phyloP scores from a whole-genome alignment of 176 grass and related monocot species.

The Eleusine coracana region DNA sequence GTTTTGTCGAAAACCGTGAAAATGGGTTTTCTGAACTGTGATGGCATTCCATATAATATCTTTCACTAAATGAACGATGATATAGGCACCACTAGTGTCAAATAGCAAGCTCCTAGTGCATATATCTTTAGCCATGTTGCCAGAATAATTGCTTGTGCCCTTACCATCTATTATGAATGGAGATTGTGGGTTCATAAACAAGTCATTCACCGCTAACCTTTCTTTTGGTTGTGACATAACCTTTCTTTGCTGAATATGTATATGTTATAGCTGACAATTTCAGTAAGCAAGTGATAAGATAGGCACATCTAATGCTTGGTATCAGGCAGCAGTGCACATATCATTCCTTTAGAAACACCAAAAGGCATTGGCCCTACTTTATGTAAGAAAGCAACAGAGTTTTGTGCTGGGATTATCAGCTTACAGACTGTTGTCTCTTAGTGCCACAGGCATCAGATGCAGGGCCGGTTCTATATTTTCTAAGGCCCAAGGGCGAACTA shows the following conservation, averaged over 20 bases:
- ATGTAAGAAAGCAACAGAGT: too few species aligned
- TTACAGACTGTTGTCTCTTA: too few species aligned
- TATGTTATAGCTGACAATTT: background rate
- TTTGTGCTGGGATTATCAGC: too few species aligned
- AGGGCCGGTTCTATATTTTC: too few species aligned
- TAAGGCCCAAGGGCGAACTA: too few species aligned
- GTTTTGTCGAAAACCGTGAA: too few species aligned
- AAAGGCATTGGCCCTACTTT: too few species aligned
- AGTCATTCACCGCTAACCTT: background rate
- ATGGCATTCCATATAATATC: background rate
- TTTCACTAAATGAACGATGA: background rate
- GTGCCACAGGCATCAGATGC: too few species aligned
- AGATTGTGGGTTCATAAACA: background rate
- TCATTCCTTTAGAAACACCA: too few species aligned
- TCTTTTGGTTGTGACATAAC: background rate
- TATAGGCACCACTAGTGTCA: background rate
- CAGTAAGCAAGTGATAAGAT: background rate
- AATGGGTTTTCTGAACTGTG: too few species aligned
- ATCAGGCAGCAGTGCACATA: background rate
- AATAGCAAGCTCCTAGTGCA: background rate
- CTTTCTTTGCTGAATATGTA: background rate
- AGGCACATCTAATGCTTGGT: background rate
- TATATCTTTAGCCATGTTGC: background rate
- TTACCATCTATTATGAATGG: background rate
- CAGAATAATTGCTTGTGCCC: background rate